A percentile compares a stretch with the other conserved stretches of the same genome.
Conservation (phyloP, 2,329 filamentous ascomycete species). For the Fusarium brachygibbosum region DNA sequence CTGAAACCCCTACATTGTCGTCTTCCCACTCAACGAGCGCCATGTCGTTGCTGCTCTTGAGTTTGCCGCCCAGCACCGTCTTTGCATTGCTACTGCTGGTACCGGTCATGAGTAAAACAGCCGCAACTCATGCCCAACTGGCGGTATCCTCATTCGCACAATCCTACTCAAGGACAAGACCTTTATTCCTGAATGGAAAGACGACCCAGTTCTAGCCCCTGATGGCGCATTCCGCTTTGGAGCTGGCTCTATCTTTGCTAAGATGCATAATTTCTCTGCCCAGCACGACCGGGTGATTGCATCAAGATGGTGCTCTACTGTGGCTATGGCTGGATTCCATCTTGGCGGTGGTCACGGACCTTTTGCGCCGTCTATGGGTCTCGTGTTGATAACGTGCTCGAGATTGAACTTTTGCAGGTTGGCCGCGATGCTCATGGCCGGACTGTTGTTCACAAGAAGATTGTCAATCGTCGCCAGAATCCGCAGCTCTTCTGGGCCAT, state of each 20-base stretch:
- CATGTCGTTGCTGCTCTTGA: neutral
- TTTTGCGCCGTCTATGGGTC: slow-evolving; percentile 15
- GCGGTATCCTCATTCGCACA: slow-evolving; percentile 11
- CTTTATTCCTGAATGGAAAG: neutral
- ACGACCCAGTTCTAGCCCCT: neutral
- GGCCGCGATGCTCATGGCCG: neutral
- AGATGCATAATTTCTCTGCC: slow-evolving; percentile 6
- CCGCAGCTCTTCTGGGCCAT: slow-evolving; percentile 19
- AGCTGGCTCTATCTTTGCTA: neutral
- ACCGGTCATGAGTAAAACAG: slow-evolving; percentile 18
- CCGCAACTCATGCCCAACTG: slow-evolving; percentile 10
- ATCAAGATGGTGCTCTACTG: slow-evolving; percentile 10
- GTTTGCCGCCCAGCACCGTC: slow-evolving; percentile 1
- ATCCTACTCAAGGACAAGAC: slow-evolving; percentile 6
- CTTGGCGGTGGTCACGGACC: slow-evolving; percentile 13
- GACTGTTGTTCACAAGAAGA: slow-evolving; percentile 4
- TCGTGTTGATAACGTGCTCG: slow-evolving; percentile 3
- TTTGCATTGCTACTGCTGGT: slow-evolving; percentile 1
- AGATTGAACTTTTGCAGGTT: slow-evolving; percentile 10
- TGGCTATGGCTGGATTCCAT: slow-evolving; percentile 7
- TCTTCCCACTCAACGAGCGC: slow-evolving; percentile 8
- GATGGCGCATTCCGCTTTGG: slow-evolving; percentile 12
- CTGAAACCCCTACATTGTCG: slow-evolving; percentile 8
- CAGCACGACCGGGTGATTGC: neutral
- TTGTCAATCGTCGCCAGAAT: neutral